Evolutionary conservation across 179 eudicot species (phyloP).

Genomic region (Corrigiola litoralis): DNA sequence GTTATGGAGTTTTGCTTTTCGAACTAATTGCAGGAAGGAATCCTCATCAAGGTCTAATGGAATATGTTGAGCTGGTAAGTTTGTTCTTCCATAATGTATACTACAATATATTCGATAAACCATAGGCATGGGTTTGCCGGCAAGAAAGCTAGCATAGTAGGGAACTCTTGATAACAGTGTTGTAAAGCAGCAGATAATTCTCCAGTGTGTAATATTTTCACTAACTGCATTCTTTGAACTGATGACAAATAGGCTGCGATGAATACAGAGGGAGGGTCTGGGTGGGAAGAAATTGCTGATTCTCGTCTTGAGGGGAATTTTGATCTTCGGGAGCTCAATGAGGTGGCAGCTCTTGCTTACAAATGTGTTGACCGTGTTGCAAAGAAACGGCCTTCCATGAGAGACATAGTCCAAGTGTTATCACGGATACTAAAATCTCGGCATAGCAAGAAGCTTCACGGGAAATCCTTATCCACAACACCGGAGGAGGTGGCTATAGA

Average conservation of each 20-base stretch:
- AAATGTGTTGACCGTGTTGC: slow-evolving; percentile 63
- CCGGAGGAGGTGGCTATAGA: slow-evolving; percentile 51
- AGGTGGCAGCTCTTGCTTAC: slow-evolving; percentile 82
- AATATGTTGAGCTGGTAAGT: slow-evolving; percentile 86
- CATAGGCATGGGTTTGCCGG: background rate
- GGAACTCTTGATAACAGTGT: no score
- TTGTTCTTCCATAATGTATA: background rate
- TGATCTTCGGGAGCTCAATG: slow-evolving; percentile 65
- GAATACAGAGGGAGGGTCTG: slow-evolving; percentile 75
- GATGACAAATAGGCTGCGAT: slow-evolving; percentile 68
- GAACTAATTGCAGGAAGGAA: slow-evolving; percentile 88
- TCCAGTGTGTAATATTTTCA: background rate
- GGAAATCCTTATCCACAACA: slow-evolving; percentile 43
- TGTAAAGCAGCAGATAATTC: no score
- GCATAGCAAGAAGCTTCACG: slow-evolving; percentile 39
- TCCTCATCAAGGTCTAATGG: slow-evolving; percentile 90
- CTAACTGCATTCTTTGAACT: background rate
- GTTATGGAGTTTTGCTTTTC: slow-evolving; percentile 90
- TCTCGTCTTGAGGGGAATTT: slow-evolving; percentile 74
- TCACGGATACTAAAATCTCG: slow-evolving; percentile 53
- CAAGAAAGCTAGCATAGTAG: background rate
- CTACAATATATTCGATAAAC: background rate
- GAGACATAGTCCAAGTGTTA: slow-evolving; percentile 79
- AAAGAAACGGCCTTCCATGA: slow-evolving; percentile 78
- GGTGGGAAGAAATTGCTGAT: slow-evolving; percentile 95